Conservation (phyloP, 768 basidiomycete species). For the Lentinula boryana region DNA sequence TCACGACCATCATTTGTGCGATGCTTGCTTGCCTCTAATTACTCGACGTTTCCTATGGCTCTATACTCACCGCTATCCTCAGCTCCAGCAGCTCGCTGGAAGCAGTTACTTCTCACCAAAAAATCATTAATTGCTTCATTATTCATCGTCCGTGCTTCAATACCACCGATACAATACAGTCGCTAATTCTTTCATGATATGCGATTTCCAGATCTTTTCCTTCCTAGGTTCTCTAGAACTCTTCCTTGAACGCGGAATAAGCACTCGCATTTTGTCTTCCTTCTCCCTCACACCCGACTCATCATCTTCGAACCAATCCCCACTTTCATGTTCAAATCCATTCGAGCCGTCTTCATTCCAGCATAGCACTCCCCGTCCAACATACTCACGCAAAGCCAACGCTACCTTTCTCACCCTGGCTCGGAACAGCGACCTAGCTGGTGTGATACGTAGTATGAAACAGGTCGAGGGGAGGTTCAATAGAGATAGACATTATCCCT, state of each 20-base stretch:
- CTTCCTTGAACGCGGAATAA: not conserved
- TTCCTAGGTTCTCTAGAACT: not conserved
- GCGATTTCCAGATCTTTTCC: not conserved
- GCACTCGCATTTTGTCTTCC: not conserved
- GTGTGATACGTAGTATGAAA: constrained; percentile 1
- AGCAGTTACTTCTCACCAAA: not conserved
- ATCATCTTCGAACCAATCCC: not conserved
- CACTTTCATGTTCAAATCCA: not conserved
- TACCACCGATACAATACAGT: not conserved
- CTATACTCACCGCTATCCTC: not conserved
- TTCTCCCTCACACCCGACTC: not conserved
- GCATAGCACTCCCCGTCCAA: not conserved
- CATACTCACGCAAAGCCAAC: not conserved
- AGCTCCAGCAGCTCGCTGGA: not conserved
- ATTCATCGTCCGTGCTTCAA: not conserved
- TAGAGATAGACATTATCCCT: constrained; percentile 3
- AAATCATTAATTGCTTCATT: not conserved
- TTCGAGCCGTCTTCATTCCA: not conserved
- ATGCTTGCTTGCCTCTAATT: not conserved
- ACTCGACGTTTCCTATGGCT: not conserved
- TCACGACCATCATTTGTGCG: too few species aligned
- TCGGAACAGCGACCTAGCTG: not conserved
- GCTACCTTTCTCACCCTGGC: constrained; percentile 1
- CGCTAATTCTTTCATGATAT: too few species aligned
- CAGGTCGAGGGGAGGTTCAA: constrained; percentile 2